Evolutionary conservation across 768 basidiomycete species (phyloP).

Genomic region (Calocybe cyanea): DNA sequence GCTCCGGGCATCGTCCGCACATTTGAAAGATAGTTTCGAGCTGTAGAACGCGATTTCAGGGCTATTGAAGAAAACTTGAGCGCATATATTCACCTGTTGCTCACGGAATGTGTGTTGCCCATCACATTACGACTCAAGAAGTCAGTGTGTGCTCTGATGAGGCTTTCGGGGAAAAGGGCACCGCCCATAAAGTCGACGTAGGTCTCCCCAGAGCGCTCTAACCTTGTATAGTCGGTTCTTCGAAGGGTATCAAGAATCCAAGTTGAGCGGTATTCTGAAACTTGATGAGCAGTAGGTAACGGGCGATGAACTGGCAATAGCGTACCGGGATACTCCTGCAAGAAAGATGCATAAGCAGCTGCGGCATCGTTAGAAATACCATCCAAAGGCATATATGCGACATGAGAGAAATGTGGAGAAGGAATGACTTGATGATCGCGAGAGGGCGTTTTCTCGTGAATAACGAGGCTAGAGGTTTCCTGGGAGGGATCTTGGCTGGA

Average conservation of each 20-base stretch:
- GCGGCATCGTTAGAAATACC: constrained; percentile 32
- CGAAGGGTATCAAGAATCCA: constrained; percentile 71
- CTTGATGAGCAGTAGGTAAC: not conserved
- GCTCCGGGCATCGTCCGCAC: constrained; percentile 64
- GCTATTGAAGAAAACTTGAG: constrained; percentile 6
- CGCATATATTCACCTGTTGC: constrained; percentile 61
- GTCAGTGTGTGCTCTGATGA: constrained; percentile 65
- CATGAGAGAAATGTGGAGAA: constrained; percentile 17
- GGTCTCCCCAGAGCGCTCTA: constrained; percentile 62
- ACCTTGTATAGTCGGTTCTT: constrained; percentile 54
- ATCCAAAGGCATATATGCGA: constrained; percentile 24
- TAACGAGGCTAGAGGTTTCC: constrained; percentile 34
- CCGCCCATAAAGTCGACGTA: constrained; percentile 90
- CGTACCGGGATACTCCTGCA: constrained; percentile 36
- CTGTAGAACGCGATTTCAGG: constrained; percentile 32
- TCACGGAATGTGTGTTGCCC: constrained; percentile 84
- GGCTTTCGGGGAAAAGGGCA: constrained; percentile 73
- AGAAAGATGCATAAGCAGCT: constrained; percentile 46
- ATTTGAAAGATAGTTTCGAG: constrained; percentile 64
- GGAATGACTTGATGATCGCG: constrained; percentile 23
- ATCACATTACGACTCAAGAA: constrained; percentile 66
- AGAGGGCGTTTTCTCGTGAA: constrained; percentile 23
- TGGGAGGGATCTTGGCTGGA: constrained; percentile 33
- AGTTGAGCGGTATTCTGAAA: constrained; percentile 57
- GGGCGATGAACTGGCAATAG: constrained; percentile 1